These are phyloP conservation scores for Catunica adiposa DNA, from an alignment of 2,329 filamentous ascomycete species.

Conservation along the genomic window DNA sequence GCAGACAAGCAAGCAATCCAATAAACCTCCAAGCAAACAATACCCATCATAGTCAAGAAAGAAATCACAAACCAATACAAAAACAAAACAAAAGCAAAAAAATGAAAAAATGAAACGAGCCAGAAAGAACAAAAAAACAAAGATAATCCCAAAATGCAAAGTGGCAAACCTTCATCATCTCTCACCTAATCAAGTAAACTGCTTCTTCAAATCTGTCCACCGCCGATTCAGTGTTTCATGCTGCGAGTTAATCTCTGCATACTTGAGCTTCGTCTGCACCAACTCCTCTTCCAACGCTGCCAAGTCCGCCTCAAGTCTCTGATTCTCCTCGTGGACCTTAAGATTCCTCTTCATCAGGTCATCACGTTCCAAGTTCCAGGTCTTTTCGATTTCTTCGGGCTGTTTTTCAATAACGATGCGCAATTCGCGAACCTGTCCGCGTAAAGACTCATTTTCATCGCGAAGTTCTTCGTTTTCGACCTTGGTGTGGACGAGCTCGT, in stretches of 20 bases:
- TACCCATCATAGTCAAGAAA: not conserved
- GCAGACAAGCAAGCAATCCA: not conserved
- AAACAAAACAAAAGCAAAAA: conserved; percentile 4
- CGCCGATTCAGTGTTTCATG: conserved; percentile 60
- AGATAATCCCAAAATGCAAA: not conserved
- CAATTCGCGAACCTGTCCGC: conserved; percentile 70
- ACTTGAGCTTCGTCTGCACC: conserved; percentile 85
- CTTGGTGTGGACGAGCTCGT: conserved; percentile 79
- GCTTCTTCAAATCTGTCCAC: conserved; percentile 56
- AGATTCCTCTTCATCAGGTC: conserved; percentile 81
- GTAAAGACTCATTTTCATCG: conserved; percentile 79
- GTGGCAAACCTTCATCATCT: not conserved
- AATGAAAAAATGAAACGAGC: not conserved
- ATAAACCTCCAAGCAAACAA: conserved; percentile 3
- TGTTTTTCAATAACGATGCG: conserved; percentile 78
- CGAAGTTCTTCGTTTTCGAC: conserved; percentile 81
- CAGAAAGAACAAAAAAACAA: conserved; percentile 1
- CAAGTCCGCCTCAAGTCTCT: conserved; percentile 73
- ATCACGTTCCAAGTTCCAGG: conserved; percentile 72
- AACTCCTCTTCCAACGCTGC: conserved; percentile 82
- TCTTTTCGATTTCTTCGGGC: conserved; percentile 70
- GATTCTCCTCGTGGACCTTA: conserved; percentile 88
- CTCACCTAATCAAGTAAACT: conserved; percentile 28
- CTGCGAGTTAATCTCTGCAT: conserved; percentile 65
- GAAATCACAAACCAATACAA: conserved; percentile 1